Conservation (phyloP, 352 stramenopile species). For the Plasmopara muralis region DNA sequence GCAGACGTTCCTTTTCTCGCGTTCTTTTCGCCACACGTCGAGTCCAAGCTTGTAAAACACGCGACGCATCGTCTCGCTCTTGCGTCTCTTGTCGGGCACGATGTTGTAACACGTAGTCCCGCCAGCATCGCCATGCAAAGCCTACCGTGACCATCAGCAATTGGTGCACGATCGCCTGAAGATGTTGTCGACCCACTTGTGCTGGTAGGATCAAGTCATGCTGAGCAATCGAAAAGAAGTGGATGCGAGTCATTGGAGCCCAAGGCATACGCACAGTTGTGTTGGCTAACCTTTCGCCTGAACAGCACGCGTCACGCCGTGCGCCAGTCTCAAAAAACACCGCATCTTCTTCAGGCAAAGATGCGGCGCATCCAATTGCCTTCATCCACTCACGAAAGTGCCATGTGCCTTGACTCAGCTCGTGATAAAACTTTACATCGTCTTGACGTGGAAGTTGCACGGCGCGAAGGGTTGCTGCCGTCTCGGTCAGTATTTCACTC, state of each 20-base stretch:
- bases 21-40: slow-evolving; percentile 18
- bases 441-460: slow-evolving; percentile 32
- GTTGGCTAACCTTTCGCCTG: slow-evolving; percentile 7
- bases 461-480: slow-evolving; percentile 27
- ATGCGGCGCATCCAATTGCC: slow-evolving; percentile 28
- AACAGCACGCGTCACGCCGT: background rate
- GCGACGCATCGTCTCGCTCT: slow-evolving; percentile 16
- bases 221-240: slow-evolving; percentile 48
- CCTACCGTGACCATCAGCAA: slow-evolving; percentile 57
- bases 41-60: slow-evolving; percentile 39
- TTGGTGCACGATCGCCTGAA: slow-evolving; percentile 44
- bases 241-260: slow-evolving; percentile 36
- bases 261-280: slow-evolving; percentile 18
- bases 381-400: slow-evolving; percentile 39
- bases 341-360: slow-evolving; percentile 45
- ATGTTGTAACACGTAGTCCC: slow-evolving; percentile 30
- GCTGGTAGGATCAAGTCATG: slow-evolving; percentile 38
- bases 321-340: slow-evolving; percentile 16
- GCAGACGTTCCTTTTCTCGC: slow-evolving; percentile 12
- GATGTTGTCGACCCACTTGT: slow-evolving; percentile 27
- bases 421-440: slow-evolving; percentile 34
- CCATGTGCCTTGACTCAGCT: slow-evolving; percentile 34
- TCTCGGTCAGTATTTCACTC: slow-evolving; percentile 43
- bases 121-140: slow-evolving; percentile 55
- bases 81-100: slow-evolving; percentile 30